phyloP scores from a whole-genome alignment of 108 stramenopile species.

The Fragilariopsis cylindrus region DNA sequence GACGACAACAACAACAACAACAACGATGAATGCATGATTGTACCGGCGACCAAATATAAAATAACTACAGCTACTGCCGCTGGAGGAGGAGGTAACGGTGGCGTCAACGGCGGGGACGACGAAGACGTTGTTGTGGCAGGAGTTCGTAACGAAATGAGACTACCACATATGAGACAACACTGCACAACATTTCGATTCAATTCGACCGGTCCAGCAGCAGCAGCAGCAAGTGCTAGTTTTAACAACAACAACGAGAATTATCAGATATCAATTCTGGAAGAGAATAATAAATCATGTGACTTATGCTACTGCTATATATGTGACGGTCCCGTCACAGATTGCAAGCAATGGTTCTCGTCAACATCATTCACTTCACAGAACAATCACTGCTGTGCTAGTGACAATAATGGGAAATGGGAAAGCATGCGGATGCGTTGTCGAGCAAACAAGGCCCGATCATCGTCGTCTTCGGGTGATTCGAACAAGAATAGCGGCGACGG shows the following conservation, averaged over 20 bases:
- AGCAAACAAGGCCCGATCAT: not conserved
- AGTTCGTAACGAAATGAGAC: conserved; percentile 17
- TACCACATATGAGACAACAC: conserved; percentile 42
- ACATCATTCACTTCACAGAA: not conserved
- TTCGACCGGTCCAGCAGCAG: not conserved
- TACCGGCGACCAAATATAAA: not conserved
- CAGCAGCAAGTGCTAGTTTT: not conserved
- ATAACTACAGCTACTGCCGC: not conserved
- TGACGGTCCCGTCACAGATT: conserved; percentile 28
- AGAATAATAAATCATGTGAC: conserved; percentile 30
- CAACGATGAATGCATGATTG: not conserved
- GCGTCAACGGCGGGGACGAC: conserved; percentile 23
- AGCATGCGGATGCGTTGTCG: not conserved
- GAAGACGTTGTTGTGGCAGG: conserved; percentile 37
- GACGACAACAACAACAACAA: not conserved
- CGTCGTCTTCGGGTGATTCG: not conserved
- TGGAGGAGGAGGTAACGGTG: conserved; percentile 29
- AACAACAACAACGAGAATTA: not conserved
- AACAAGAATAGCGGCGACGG: not conserved
- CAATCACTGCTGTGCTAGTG: conserved; percentile 4
- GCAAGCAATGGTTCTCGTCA: conserved; percentile 16
- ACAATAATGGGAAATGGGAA: not conserved
- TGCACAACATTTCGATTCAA: conserved; percentile 35
- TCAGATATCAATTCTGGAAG: not conserved
- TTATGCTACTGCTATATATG: conserved; percentile 49